phyloP scores from a whole-genome alignment of 352 stramenopile species.

The Phytopythium litorale region DNA sequence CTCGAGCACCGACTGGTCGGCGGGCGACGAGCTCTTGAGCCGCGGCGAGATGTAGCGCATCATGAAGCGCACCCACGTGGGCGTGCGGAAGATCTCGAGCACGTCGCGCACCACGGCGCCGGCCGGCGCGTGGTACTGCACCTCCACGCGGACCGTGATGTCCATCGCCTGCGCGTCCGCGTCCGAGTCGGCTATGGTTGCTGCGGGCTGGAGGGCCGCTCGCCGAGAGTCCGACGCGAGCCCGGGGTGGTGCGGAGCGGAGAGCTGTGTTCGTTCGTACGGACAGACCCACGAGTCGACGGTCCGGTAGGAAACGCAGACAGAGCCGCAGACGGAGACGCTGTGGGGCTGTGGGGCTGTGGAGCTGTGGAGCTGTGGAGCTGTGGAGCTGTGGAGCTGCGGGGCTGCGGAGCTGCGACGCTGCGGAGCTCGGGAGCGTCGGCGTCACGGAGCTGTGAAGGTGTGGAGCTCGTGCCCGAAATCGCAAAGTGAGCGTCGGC shows the following conservation, averaged over 20 bases:
- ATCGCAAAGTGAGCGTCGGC: slow-evolving; percentile 7
- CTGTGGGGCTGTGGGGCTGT: too few species aligned
- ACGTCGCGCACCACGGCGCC: slow-evolving; percentile 45
- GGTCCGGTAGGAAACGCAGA: not conserved
- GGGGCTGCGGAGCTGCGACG: too few species aligned
- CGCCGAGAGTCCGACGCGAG: not conserved
- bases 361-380: too few species aligned
- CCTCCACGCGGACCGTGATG: slow-evolving; percentile 63
- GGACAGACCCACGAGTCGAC: too few species aligned
- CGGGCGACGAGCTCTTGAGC: slow-evolving; percentile 62
- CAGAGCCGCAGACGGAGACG: too few species aligned
- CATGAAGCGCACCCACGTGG: slow-evolving; percentile 77
- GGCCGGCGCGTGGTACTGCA: slow-evolving; percentile 64
- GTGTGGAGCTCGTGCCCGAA: not conserved
- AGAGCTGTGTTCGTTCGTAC: too few species aligned
- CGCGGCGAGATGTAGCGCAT: slow-evolving; percentile 70
- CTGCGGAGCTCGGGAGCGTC: too few species aligned
- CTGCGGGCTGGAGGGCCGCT: not conserved
- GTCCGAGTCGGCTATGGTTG: slow-evolving; percentile 11
- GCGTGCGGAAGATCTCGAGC: slow-evolving; percentile 64
- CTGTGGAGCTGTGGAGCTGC: not conserved
- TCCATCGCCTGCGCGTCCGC: slow-evolving; percentile 31
- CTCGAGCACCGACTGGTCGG: slow-evolving; percentile 50
- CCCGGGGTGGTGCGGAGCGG: too few species aligned
- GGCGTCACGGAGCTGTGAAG: not conserved